Percentiles rank a stretch among this genome's conserved stretches.
These are phyloP conservation scores for Micromonas pusilla DNA, from an alignment of 139 green algal genomes.

Conservation along the genomic window DNA sequence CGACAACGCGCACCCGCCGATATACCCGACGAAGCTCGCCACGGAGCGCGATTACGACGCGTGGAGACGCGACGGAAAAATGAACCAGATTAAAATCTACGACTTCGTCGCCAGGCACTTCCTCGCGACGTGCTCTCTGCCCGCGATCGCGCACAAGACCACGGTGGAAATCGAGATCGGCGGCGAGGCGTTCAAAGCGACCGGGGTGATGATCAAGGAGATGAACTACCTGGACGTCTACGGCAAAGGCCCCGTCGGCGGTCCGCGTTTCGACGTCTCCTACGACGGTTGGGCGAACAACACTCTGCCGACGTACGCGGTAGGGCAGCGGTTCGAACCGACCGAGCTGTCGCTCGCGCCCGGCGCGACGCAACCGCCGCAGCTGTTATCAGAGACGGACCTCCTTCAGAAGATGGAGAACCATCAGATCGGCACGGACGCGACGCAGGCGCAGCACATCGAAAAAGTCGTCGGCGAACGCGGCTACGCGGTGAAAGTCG, in stretches of 20 bases:
- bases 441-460: conserved; percentile 71
- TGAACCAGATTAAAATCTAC: conserved; percentile 57
- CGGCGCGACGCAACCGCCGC: conserved; percentile 72
- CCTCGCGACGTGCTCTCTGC: conserved; percentile 79
- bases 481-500: conserved; percentile 77
- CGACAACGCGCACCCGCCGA: conserved; percentile 83
- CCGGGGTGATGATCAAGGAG: conserved; percentile 84
- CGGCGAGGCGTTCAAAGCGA: conserved; percentile 56
- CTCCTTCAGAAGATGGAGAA: conserved; percentile 88
- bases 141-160: conserved; percentile 84
- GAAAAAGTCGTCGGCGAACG: conserved; percentile 48
- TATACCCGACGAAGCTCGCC: conserved; percentile 73
- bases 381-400: conserved; percentile 75
- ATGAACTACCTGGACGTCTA: conserved; percentile 96
- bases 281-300: conserved; percentile 78
- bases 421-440: conserved; percentile 94
- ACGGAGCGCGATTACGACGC: conserved; percentile 2
- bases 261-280: background rate
- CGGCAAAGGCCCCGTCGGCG: conserved; percentile 28
- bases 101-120: conserved; percentile 93
- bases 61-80: conserved; percentile 60
- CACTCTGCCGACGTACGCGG: conserved; percentile 64
- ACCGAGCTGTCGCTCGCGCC: conserved; percentile 62
- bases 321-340: conserved; percentile 57
- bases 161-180: conserved; percentile 61